phyloP scores from a whole-genome alignment of 768 basidiomycete genomes.

The Termitomyces sp. region DNA sequence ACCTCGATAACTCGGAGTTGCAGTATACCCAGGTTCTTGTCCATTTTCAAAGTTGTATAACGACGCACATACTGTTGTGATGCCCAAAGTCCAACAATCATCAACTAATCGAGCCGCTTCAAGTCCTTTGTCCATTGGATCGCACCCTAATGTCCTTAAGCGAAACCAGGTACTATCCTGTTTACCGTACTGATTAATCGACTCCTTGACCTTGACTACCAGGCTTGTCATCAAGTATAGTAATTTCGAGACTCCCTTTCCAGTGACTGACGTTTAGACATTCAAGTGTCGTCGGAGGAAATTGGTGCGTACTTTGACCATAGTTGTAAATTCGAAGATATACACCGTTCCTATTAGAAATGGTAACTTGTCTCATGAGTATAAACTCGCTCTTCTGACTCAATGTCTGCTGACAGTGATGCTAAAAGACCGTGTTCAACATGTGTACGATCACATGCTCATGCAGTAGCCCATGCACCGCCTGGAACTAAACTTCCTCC shows the following conservation, averaged over 20 bases:
- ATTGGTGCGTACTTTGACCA: slow-evolving; percentile 38
- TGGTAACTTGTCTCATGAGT: slow-evolving; percentile 35
- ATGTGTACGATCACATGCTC: slow-evolving; percentile 69
- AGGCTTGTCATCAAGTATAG: slow-evolving; percentile 54
- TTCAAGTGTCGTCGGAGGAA: slow-evolving; percentile 69
- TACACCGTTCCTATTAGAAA: slow-evolving; percentile 34
- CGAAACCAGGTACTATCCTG: slow-evolving; percentile 37
- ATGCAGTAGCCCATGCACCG: slow-evolving; percentile 57
- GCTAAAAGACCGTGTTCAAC: slow-evolving; percentile 75
- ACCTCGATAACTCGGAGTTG: neutral
- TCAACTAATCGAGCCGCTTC: slow-evolving; percentile 21
- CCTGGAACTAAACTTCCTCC: slow-evolving; percentile 49
- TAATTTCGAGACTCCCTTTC: slow-evolving; percentile 1
- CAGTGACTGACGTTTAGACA: slow-evolving; percentile 13
- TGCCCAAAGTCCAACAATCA: slow-evolving; percentile 32
- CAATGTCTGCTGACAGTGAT: slow-evolving; percentile 38
- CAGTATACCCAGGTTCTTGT: neutral
- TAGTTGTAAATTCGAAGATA: neutral
- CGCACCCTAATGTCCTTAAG: slow-evolving; percentile 44
- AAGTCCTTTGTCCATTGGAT: slow-evolving; percentile 19
- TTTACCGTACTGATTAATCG: neutral
- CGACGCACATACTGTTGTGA: slow-evolving; percentile 12
- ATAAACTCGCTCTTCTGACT: neutral
- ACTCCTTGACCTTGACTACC: slow-evolving; percentile 2
- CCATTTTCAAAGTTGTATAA: neutral